Percentiles rank a stretch among this genome's conserved stretches.
phyloP scores from a whole-genome alignment of 139 green algal genomes.

The Diplosphaera chodatii region DNA sequence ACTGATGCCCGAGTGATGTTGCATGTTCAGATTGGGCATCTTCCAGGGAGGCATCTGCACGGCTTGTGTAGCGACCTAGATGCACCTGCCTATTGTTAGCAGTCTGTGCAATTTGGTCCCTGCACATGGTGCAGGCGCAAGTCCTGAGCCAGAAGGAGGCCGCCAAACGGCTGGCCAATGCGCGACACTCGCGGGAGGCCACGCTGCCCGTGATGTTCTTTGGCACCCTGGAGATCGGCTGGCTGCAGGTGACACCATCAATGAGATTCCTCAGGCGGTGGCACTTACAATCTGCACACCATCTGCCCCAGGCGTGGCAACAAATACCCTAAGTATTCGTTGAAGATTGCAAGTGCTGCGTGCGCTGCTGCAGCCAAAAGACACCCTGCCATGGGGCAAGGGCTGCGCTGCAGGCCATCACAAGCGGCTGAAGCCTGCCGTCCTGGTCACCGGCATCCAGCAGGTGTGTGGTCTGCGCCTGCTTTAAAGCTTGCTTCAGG shows the following conservation, averaged over 20 bases:
- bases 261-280: too few species aligned
- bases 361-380: slow-evolving; percentile 4
- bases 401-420: slow-evolving; percentile 39
- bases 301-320: too few species aligned
- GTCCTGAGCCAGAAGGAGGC: slow-evolving; percentile 13
- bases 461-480: not conserved
- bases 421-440: slow-evolving; percentile 21
- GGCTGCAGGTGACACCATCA: slow-evolving; percentile 44
- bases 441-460: slow-evolving; percentile 4
- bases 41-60: too few species aligned
- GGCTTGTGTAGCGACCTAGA: too few species aligned
- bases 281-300: too few species aligned
- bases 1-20: too few species aligned
- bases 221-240: slow-evolving; percentile 65
- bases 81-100: too few species aligned
- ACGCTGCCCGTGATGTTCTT: slow-evolving; percentile 64
- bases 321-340: too few species aligned
- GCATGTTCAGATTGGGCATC: too few species aligned
- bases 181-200: not conserved
- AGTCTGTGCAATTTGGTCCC: too few species aligned
- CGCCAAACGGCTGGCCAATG: slow-evolving; percentile 5
- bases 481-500: too few species aligned
- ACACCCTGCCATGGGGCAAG: slow-evolving; percentile 29
- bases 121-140: slow-evolving; percentile 39
- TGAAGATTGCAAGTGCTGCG: too few species aligned